Base-by-base conservation (phyloP, 495 filamentous ascomycete species). In the Hypoxylon perforatum region DNA sequence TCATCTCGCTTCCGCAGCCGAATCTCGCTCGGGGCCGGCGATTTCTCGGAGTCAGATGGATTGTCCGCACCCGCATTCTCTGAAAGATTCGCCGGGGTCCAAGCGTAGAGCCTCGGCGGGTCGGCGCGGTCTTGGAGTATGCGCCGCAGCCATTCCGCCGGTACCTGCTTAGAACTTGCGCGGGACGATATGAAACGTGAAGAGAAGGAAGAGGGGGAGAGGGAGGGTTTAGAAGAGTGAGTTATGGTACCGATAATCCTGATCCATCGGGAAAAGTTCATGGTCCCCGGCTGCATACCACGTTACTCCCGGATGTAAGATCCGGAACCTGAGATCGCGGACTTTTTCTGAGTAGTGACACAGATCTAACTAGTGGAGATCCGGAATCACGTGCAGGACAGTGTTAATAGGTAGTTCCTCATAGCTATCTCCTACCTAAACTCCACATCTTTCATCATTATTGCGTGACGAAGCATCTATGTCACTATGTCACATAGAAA, bases 41-140 rank as follows among this genome's bases (percentile, higher is more conserved):
- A 18, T 19, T 30, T 19, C 22, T 49, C 11, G 18, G 19, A 14
- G 9, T 42, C 25, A 21, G 33, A 15, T 11, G n/a, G n/a, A n/a
- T n/a, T n/a, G n/a, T n/a, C n/a, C n/a, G n/a, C n/a, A n/a, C n/a
- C n/a, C n/a, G 11, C 9, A 12, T 17, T n/a, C 10, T 33, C 21
- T 0, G 62, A 21, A 7, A 77, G 23, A 22, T 77, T 72, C 4
- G 60, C 51, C 14, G 61, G 67, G 1, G 72, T 73, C 75, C 75
- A 77, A 39, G 75, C 72, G 57, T 73, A 77, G 15, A 77, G 39
- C 49, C 48, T 71, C 6, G 74, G 75, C 23, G 70, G 67, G 28
- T 61, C 57, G 25, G 61, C n/a, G 18, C 25, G 38, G 42, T 73
- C 63, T 18, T 67, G 41, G 1, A 64, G 12, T 21, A 75, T 45